These are phyloP conservation scores for Hirschioporus abietinus DNA, from an alignment of 768 basidiomycete species.

Conservation along the genomic window DNA sequence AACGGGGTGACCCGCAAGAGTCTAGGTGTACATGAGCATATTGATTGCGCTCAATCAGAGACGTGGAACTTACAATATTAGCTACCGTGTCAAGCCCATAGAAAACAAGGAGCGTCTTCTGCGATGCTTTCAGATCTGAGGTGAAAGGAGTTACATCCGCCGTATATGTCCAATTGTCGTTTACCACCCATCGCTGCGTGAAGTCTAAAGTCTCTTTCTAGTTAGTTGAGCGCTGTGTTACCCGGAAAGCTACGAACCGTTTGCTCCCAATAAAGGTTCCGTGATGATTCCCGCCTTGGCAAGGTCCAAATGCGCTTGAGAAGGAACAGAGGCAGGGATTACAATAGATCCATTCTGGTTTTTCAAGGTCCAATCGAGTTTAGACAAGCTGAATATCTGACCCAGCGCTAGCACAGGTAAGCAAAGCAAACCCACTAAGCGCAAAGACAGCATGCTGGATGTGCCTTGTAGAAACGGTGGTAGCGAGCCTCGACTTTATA, in stretches of 20 bases:
- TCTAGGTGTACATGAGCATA: conserved; percentile 25
- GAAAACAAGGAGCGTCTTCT: conserved; percentile 42
- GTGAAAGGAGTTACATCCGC: conserved; percentile 45
- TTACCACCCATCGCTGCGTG: conserved; percentile 48
- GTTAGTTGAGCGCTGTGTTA: neutral
- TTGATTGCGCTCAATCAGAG: neutral
- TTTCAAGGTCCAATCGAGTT: conserved; percentile 45
- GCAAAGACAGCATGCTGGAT: neutral
- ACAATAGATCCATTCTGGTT: conserved; percentile 50
- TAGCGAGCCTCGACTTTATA: neutral
- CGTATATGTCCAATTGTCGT: conserved; percentile 57
- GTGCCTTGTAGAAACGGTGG: neutral
- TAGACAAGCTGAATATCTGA: conserved; percentile 37
- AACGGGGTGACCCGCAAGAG: conserved; percentile 43
- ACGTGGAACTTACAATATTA: conserved; percentile 38
- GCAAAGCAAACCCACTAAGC: neutral
- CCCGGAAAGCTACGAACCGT: conserved; percentile 30
- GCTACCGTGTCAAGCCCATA: conserved; percentile 55
- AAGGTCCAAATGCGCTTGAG: conserved; percentile 51
- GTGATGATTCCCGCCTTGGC: conserved; percentile 46
- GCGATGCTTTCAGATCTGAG: conserved; percentile 17
- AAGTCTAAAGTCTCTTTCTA: conserved; percentile 32
- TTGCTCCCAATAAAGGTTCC: conserved; percentile 47
- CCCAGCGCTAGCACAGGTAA: conserved; percentile 17
- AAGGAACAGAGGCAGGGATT: conserved; percentile 47